A percentile compares a stretch with the other conserved stretches of the same genome.
These are phyloP conservation scores for Saccharomycopsis sp. DNA, from an alignment of 805 yeast species.

Conservation along the genomic window DNA sequence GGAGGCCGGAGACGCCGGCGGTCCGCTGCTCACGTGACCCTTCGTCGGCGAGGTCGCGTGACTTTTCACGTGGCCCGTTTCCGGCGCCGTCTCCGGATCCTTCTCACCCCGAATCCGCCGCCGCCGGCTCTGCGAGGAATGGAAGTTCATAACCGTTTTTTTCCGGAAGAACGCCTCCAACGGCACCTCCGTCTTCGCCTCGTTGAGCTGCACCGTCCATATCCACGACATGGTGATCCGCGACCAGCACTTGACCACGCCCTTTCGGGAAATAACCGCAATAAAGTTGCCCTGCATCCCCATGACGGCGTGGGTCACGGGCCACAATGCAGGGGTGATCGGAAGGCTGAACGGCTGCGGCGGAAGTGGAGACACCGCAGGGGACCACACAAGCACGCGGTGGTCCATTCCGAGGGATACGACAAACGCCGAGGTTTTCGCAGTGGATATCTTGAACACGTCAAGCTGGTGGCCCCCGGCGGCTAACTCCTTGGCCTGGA, in stretches of 20 bases:
- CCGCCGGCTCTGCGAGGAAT: constrained; percentile 36
- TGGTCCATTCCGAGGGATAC: constrained; percentile 72
- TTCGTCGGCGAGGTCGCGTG: constrained; percentile 12
- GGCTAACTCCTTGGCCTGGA: constrained; percentile 35
- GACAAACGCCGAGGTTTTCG: constrained; percentile 53
- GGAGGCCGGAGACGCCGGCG: neutral
- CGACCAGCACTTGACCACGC: constrained; percentile 55
- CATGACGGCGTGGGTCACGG: constrained; percentile 49
- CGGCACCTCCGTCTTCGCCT: constrained; percentile 33
- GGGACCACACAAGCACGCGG: constrained; percentile 67
- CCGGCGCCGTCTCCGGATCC: constrained; percentile 8
- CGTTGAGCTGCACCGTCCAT: constrained; percentile 43
- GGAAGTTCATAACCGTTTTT: constrained; percentile 34
- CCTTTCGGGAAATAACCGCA: constrained; percentile 46
- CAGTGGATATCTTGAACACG: constrained; percentile 52
- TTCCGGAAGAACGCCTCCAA: constrained; percentile 57
- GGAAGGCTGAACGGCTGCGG: constrained; percentile 42
- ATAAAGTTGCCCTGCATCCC: constrained; percentile 54
- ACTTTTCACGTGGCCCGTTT: constrained; percentile 13
- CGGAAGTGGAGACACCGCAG: constrained; percentile 39
- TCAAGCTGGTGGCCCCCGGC: constrained; percentile 55
- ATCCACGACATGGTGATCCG: constrained; percentile 46
- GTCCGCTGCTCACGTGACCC: constrained; percentile 8
- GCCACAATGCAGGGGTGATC: constrained; percentile 45
- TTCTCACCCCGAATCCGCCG: constrained; percentile 11